These are phyloP conservation scores for Fusarium sp. DNA, from an alignment of 2,329 filamentous ascomycete genomes.

Conservation along the genomic window DNA sequence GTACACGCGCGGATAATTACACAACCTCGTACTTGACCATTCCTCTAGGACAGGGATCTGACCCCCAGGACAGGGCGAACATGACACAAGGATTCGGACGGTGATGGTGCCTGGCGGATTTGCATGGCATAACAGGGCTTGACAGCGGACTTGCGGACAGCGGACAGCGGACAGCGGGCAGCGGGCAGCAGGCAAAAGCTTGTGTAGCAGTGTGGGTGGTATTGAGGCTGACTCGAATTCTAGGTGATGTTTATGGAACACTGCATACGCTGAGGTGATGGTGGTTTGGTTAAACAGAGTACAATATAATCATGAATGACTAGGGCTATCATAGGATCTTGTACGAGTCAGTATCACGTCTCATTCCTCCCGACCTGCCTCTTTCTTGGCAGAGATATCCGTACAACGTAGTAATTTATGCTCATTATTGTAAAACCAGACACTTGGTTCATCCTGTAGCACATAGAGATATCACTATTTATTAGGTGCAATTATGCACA, in stretches of 20 bases:
- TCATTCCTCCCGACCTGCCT: not conserved
- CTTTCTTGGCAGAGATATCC: not conserved
- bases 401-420: not conserved
- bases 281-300: not conserved
- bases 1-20: not conserved
- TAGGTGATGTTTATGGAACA: not conserved
- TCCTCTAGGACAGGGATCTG: conserved; percentile 24
- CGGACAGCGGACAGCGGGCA: too few relatives aligned
- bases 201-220: conserved; percentile 31
- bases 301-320: conserved; percentile 6
- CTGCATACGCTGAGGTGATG: not conserved
- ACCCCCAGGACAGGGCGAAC: conserved; percentile 28
- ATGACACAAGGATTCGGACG: conserved; percentile 32
- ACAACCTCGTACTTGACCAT: conserved; percentile 2
- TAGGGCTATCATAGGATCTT: not conserved
- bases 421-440: not conserved
- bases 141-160: conserved; percentile 13
- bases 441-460: too few relatives aligned
- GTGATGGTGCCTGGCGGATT: conserved; percentile 38
- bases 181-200: conserved; percentile 3
- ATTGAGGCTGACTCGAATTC: conserved; percentile 37
- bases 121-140: conserved; percentile 35
- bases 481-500: not conserved
- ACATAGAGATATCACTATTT: not conserved
- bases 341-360: conserved; percentile 12